Base-by-base conservation (phyloP, 2,329 filamentous ascomycete genomes). In the Penicillium sp. region DNA sequence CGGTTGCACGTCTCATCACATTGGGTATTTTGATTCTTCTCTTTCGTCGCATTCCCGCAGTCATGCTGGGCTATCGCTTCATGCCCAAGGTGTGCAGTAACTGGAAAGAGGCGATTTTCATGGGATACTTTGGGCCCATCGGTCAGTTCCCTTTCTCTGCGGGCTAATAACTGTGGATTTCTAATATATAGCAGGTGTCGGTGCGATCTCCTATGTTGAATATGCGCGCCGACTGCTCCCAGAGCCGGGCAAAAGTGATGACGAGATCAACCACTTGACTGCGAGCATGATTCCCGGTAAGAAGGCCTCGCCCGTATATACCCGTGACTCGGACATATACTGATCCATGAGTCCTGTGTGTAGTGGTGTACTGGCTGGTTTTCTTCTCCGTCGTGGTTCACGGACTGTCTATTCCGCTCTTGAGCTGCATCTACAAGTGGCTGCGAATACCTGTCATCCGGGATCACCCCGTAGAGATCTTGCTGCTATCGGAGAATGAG, bases 51-150 rank as follows among this genome's bases (percentile, higher is more conserved):
- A 78, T 81, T 18, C 78, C 78, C 1, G 71, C 77, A 2, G 71
- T 80, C 7, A 57, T 81, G 33, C 35, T 74, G 7, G 64, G 69
- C 1, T 81, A 80, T 58, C 77, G 74, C 48, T 61, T 77, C 5
- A 78, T 81, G 73, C 76, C 77, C 0, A 62, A 62, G 2, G 68
- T 73, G 0, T 70, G 74, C 40, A 69, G 69, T n/a, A 62, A 70
- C 50, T 79, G 72, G 68, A 76, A 74, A 48, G 78, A 81, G 43
- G 78, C 77, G 0, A 52, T 81, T 0, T 81, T 81, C 42, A 77
- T 81, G 75, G 78, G 78, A 0, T 80, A 80, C 43, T 72, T 72
- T 45, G 69, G 67, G 1, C 70, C 68, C 10, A 71, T 72, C 29
- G 62, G 60, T 64, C 48, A 29, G 54, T 41, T n/a, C 11, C 9